Evolutionary conservation across 805 yeast species (phyloP).

Genomic region (Yarrowia sp.): DNA sequence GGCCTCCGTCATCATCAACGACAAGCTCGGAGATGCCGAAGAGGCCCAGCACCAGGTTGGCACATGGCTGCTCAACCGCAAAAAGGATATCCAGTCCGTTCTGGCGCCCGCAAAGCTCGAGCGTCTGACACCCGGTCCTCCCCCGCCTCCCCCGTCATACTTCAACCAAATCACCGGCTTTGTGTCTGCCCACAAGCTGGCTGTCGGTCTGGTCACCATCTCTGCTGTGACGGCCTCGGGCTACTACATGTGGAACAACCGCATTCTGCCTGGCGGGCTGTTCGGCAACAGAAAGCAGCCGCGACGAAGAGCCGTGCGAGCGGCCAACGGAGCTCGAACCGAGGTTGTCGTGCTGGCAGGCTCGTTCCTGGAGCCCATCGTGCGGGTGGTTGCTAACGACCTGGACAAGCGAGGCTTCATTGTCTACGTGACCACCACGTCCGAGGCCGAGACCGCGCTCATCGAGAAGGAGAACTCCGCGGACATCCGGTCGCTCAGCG

Average conservation of each 20-base stretch:
- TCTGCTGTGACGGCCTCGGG: constrained; percentile 32
- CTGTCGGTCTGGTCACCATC: constrained; percentile 29
- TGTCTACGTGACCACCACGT: constrained; percentile 69
- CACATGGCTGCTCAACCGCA: constrained; percentile 11
- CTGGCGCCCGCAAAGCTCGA: constrained; percentile 2
- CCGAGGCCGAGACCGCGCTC: constrained; percentile 54
- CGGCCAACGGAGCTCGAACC: constrained; percentile 67
- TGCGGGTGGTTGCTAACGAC: constrained; percentile 67
- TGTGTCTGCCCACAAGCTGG: constrained; percentile 34
- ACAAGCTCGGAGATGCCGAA: constrained; percentile 13
- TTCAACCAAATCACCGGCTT: constrained; percentile 31
- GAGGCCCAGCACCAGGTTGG: constrained; percentile 18
- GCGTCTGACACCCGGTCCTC: constrained; percentile 30
- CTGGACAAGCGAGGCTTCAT: constrained; percentile 77
- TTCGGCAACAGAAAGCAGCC: constrained; percentile 14
- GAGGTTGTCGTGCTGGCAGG: constrained; percentile 77
- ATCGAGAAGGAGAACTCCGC: constrained; percentile 53
- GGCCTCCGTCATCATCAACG: constrained; percentile 14
- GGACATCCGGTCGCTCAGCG: constrained; percentile 65
- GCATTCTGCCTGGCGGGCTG: constrained; percentile 24
- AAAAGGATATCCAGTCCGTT: constrained; percentile 14
- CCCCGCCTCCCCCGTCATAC: constrained; percentile 34
- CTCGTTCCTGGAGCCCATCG: constrained; percentile 70
- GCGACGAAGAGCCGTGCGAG: constrained; percentile 57
- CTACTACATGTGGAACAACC: constrained; percentile 29